Base-by-base conservation (phyloP, 495 filamentous ascomycete genomes). In the Penicillium tannophilum region DNA sequence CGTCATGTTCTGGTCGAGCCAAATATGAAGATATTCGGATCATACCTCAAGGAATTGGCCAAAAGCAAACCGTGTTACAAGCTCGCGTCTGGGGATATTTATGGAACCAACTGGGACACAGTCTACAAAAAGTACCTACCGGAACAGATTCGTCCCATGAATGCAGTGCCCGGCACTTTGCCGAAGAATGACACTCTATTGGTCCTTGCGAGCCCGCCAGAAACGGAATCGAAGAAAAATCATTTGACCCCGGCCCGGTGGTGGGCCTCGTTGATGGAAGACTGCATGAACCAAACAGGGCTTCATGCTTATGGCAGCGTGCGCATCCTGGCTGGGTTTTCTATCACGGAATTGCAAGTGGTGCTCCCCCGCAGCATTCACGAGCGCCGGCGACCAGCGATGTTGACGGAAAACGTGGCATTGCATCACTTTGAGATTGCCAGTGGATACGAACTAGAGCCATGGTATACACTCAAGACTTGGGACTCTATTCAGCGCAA, bases 1-100 rank as follows among this genome's bases (percentile, higher is more conserved):
- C 85, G 81, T 0, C 93, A 98, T 78, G 72, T 97, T 31, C 75
- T 98, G 50, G 69, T 97, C 57, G 91, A 96, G 60, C 86, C 86
- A 1, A 78, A 86, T 46, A 57, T 73, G 1, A 55, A 71, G 0
- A 28, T 71, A 8, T 90, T 88, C 69, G 56, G 75, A 9, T 76
- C 81, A 0, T 79, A 85, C 56, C 83, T 95, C 20, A 62, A 84
- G 23, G 80, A 84, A 0, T 76, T 96, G 6, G 76, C 87, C n/a
- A 70, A 85, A 1, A 72, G 80, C 77, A 33, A 80, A 71, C 57
- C 85, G 6, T 78, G 69, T 54, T 90, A 86, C 53, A 69, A 71
- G 43, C 63, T 90, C 6, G 17, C 84, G 7, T 58, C 65, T 0
- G 73, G 72, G 47, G 75, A 82, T 31, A 74, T 82, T 10, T 77